Conservation (phyloP, 2,329 filamentous ascomycete species). For the Diaporthe sp. region DNA sequence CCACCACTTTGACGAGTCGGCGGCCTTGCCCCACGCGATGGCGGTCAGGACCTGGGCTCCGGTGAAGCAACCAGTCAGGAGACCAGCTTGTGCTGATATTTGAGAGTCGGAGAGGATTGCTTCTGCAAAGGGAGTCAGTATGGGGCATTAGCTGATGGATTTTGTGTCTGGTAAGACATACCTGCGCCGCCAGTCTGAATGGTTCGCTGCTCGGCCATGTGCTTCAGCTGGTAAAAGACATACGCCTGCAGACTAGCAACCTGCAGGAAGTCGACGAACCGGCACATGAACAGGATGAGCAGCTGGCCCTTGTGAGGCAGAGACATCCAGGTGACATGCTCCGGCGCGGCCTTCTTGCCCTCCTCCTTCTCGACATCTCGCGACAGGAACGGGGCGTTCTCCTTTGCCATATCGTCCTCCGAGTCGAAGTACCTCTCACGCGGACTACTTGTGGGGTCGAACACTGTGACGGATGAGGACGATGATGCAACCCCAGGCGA, state of each 20-base stretch:
- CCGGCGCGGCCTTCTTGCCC: slow-evolving; percentile 33
- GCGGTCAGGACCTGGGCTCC: slow-evolving; percentile 81
- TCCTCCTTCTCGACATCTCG: slow-evolving; percentile 39
- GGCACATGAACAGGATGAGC: slow-evolving; percentile 76
- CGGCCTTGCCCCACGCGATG: slow-evolving; percentile 79
- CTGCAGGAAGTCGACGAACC: slow-evolving; percentile 81
- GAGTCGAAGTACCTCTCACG: slow-evolving; percentile 38
- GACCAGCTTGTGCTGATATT: slow-evolving; percentile 78
- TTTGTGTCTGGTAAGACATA: not conserved
- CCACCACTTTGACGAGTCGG: slow-evolving; percentile 64
- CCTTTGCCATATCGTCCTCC: slow-evolving; percentile 37
- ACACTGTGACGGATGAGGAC: slow-evolving; percentile 40
- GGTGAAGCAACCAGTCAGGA: slow-evolving; percentile 80
- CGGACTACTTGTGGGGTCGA: slow-evolving; percentile 36
- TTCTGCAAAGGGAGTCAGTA: slow-evolving; percentile 15
- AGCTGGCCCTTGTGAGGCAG: slow-evolving; percentile 81
- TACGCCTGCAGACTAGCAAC: slow-evolving; percentile 79
- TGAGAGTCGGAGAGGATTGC: slow-evolving; percentile 65
- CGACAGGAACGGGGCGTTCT: slow-evolving; percentile 40
- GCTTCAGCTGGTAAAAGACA: slow-evolving; percentile 82
- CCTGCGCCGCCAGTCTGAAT: slow-evolving; percentile 33
- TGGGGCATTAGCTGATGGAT: too few species aligned
- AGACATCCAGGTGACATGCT: slow-evolving; percentile 74
- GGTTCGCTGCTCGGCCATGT: slow-evolving; percentile 59
- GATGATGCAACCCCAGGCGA: slow-evolving; percentile 32